Conservation (phyloP, 306 rosid species). For the Gastrolobium villosum region DNA sequence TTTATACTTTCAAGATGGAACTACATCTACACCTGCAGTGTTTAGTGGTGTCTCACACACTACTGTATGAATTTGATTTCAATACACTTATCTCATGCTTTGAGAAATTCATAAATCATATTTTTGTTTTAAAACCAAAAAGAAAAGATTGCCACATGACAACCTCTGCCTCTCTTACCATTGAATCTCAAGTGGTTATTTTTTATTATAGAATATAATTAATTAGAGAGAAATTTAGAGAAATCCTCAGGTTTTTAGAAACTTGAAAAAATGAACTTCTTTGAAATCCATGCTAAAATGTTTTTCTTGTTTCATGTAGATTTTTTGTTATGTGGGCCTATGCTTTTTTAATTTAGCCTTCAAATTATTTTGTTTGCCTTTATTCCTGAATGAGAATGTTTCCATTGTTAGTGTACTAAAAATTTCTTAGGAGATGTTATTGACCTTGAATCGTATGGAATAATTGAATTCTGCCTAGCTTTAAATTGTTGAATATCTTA, state of each 20-base stretch:
- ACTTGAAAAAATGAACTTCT: neutral
- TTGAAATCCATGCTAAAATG: constrained; percentile 5
- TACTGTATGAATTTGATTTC: neutral
- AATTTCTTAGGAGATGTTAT: neutral
- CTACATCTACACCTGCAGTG: constrained; percentile 13
- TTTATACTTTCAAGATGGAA: neutral
- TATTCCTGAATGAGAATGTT: constrained; percentile 7
- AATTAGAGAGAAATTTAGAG: neutral
- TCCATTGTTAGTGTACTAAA: neutral
- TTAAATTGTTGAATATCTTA: constrained; percentile 48
- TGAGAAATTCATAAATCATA: constrained; percentile 3
- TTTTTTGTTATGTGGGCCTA: neutral
- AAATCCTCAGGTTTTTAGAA: constrained; percentile 12
- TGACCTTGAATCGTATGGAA: constrained; percentile 30
- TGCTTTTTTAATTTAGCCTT: constrained; percentile 17
- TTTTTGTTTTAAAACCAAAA: constrained; percentile 14
- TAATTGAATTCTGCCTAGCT: constrained; percentile 31
- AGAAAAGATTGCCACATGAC: constrained; percentile 1
- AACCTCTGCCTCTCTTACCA: constrained; percentile 10
- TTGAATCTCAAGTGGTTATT: constrained; percentile 10
- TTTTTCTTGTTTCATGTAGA: neutral
- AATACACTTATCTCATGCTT: constrained; percentile 3
- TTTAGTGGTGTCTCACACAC: constrained; percentile 11
- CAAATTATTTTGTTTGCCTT: constrained; percentile 9
- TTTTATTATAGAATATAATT: neutral